These are phyloP conservation scores for Eutypella sp. DNA, from an alignment of 2,329 filamentous ascomycete species.

Conservation along the genomic window DNA sequence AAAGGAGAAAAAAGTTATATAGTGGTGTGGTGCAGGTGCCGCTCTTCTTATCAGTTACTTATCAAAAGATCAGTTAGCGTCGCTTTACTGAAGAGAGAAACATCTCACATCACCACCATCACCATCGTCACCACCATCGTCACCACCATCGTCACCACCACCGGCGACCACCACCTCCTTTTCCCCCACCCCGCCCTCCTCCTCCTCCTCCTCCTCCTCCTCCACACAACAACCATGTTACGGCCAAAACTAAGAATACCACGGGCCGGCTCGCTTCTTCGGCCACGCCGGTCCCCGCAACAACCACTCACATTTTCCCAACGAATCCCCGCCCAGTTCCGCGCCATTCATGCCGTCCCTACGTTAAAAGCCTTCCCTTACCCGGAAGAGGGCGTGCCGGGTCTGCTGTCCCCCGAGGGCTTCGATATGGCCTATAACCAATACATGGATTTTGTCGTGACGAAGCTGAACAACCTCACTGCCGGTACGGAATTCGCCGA, in stretches of 20 bases:
- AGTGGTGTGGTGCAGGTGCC: too few species aligned
- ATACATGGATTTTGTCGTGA: slow-evolving; percentile 70
- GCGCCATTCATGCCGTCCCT: slow-evolving; percentile 45
- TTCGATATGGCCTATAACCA: slow-evolving; percentile 76
- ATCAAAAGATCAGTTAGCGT: too few species aligned
- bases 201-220: too few species aligned
- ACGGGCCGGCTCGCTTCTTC: slow-evolving; percentile 33
- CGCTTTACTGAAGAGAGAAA: slow-evolving; percentile 11
- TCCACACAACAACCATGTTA: slow-evolving; percentile 40
- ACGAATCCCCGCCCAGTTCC: slow-evolving; percentile 18
- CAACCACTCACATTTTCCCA: too few species aligned
- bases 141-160: too few species aligned
- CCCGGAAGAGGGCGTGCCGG: slow-evolving; percentile 49
- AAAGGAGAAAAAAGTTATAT: too few species aligned
- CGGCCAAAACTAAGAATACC: slow-evolving; percentile 51
- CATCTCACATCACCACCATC: slow-evolving; percentile 12
- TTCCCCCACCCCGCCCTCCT: too few species aligned
- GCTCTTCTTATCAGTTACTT: too few species aligned
- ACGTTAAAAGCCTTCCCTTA: slow-evolving; percentile 34
- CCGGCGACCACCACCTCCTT: too few species aligned
- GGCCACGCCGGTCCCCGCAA: slow-evolving; percentile 26
- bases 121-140: too few species aligned
- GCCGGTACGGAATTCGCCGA: slow-evolving; percentile 65
- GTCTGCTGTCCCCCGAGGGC: slow-evolving; percentile 63
- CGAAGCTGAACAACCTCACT: slow-evolving; percentile 70